Conservation (phyloP, 495 filamentous ascomycete genomes). For the Penicillium argentinense region DNA sequence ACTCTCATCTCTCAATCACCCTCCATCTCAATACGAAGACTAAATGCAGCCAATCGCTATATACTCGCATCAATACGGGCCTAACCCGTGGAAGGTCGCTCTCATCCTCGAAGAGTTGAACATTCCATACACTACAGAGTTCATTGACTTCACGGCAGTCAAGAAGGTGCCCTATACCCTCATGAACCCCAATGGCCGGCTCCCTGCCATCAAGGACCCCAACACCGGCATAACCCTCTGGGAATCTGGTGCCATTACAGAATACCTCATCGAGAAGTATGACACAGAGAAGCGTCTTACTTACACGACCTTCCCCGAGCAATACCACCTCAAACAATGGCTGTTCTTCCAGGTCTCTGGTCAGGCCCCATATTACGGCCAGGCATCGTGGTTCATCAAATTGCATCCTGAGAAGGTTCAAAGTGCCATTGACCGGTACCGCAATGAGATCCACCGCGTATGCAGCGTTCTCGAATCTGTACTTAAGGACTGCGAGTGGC, state of each 20-base stretch:
- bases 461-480: conserved; percentile 50
- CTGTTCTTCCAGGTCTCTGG: conserved; percentile 30
- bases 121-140: conserved; percentile 48
- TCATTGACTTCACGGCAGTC: conserved; percentile 43
- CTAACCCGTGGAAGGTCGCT: conserved; percentile 59
- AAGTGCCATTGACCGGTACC: conserved; percentile 53
- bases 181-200: conserved; percentile 67
- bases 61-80: conserved; percentile 24
- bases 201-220: conserved; percentile 54
- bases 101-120: conserved; percentile 60
- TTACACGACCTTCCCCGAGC: conserved; percentile 42
- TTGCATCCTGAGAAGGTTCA: conserved; percentile 54
- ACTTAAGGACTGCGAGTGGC: conserved; percentile 44
- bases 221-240: conserved; percentile 61
- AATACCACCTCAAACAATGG: conserved; percentile 53
- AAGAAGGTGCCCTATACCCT: conserved; percentile 51
- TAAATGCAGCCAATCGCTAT: not conserved
- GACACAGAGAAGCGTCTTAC: conserved; percentile 54
- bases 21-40: too few species aligned
- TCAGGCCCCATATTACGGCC: conserved; percentile 62
- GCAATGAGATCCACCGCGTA: conserved; percentile 56
- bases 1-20: too few species aligned
- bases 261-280: conserved; percentile 63
- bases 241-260: conserved; percentile 66
- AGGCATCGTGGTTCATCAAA: conserved; percentile 47